Conservation (phyloP, 1,139 yeast genomes). For the Spencermartinsiella ligniputridi region DNA sequence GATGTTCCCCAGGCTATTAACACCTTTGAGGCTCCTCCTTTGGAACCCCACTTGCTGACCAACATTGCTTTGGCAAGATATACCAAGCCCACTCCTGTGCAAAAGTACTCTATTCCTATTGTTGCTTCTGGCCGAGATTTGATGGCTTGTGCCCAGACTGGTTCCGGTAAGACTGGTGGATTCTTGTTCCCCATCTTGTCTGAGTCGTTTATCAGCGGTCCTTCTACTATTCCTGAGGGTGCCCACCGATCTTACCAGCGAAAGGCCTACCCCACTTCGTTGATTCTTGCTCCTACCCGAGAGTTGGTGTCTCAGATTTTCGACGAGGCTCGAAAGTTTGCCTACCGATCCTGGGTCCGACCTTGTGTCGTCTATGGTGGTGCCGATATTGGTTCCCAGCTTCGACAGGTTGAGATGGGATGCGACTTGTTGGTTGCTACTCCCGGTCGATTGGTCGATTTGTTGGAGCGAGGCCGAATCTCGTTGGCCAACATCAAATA, state of each 20-base stretch:
- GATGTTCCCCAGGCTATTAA: slow-evolving; percentile 92
- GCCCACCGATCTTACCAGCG: slow-evolving; percentile 42
- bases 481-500: slow-evolving; percentile 87
- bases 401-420: slow-evolving; percentile 86
- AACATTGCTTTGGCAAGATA: slow-evolving; percentile 86
- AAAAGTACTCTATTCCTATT: slow-evolving; percentile 96
- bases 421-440: slow-evolving; percentile 96
- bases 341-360: slow-evolving; percentile 98
- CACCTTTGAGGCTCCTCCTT: slow-evolving; percentile 86
- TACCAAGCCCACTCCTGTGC: slow-evolving; percentile 97
- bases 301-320: slow-evolving; percentile 95
- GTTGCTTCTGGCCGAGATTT: slow-evolving; percentile 94
- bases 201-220: slow-evolving; percentile 86
- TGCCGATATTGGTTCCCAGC: slow-evolving; percentile 85
- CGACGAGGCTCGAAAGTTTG: slow-evolving; percentile 92
- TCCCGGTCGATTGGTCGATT: slow-evolving; percentile 97
- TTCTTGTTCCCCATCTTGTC: slow-evolving; percentile 96
- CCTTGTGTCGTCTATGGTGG: slow-evolving; percentile 98
- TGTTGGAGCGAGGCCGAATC: slow-evolving; percentile 90
- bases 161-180: slow-evolving; percentile 99
- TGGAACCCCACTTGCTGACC: slow-evolving; percentile 80
- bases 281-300: slow-evolving; percentile 97
- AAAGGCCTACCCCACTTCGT: slow-evolving; percentile 90
- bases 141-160: slow-evolving; percentile 99
- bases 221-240: slow-evolving; percentile 57